phyloP scores from a whole-genome alignment of 2,329 filamentous ascomycete genomes.

The Trichoderma cornu-damae region DNA sequence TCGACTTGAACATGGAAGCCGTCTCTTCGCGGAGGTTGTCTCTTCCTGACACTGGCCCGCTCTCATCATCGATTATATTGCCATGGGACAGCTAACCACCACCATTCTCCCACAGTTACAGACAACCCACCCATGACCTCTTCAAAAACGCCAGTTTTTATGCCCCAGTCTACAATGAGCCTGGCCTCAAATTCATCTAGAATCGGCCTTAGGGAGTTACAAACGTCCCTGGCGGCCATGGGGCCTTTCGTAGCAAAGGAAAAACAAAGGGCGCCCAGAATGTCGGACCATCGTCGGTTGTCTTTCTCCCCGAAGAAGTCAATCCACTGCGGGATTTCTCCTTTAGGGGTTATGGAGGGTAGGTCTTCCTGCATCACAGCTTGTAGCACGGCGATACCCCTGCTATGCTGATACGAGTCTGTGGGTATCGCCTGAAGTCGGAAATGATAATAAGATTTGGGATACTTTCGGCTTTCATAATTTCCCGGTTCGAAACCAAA shows the following conservation, averaged over 20 bases:
- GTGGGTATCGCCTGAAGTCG: constrained; percentile 57
- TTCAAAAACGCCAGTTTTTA: constrained; percentile 46
- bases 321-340: constrained; percentile 65
- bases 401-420: constrained; percentile 56
- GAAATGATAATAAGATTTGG: constrained; percentile 62
- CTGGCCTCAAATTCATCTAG: constrained; percentile 60
- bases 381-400: constrained; percentile 42
- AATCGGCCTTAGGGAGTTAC: constrained; percentile 50
- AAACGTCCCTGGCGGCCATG: constrained; percentile 48
- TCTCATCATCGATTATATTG: constrained; percentile 12
- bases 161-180: constrained; percentile 56
- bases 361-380: constrained; percentile 36
- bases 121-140: constrained; percentile 38
- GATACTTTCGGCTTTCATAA: constrained; percentile 65
- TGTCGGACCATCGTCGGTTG: constrained; percentile 57
- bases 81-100: constrained; percentile 55
- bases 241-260: constrained; percentile 58
- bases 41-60: neutral
- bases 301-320: constrained; percentile 61
- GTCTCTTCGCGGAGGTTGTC: neutral
- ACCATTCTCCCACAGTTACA: constrained; percentile 56
- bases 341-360: constrained; percentile 38
- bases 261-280: constrained; percentile 58
- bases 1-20: neutral
- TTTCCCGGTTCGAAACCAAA: constrained; percentile 67